These are phyloP conservation scores for Fusarium nurragi DNA, from an alignment of 2,329 filamentous ascomycete species.

Conservation along the genomic window DNA sequence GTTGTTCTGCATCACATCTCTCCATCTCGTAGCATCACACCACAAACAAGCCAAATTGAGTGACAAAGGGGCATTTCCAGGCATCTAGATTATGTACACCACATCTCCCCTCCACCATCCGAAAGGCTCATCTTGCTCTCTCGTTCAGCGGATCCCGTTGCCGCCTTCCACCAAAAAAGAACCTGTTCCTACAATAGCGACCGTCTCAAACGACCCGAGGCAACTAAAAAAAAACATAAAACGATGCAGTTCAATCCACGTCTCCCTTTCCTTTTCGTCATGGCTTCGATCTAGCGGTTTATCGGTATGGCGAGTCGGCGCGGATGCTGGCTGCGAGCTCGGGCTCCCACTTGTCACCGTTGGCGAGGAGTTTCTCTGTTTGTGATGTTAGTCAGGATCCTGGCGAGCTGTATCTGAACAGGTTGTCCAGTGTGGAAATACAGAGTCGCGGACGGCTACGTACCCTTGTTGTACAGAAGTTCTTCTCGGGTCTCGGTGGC, in stretches of 20 bases:
- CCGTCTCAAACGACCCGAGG: constrained; percentile 24
- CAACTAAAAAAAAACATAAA: constrained; percentile 26
- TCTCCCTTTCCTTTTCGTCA: constrained; percentile 29
- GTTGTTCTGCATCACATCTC: too few relatives aligned
- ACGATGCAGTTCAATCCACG: constrained; percentile 16
- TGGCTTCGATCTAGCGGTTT: constrained; percentile 46
- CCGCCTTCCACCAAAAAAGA: constrained; percentile 23
- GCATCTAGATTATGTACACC: constrained; percentile 47
- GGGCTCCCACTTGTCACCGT: constrained; percentile 97
- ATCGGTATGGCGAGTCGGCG: constrained; percentile 92
- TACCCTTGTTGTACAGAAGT: constrained; percentile 92
- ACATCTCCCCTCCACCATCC: constrained; percentile 23
- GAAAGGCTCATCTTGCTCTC: constrained; percentile 15
- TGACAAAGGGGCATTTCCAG: constrained; percentile 43
- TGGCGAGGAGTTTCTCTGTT: constrained; percentile 82
- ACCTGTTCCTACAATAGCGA: constrained; percentile 33
- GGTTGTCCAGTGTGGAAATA: neutral
- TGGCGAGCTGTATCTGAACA: neutral
- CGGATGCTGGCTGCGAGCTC: constrained; percentile 92
- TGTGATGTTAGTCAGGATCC: constrained; percentile 31
- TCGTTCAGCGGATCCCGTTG: constrained; percentile 1
- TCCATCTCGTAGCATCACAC: neutral
- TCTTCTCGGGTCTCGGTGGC: constrained; percentile 82
- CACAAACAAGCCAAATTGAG: constrained; percentile 20
- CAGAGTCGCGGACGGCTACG: constrained; percentile 32